phyloP scores from a whole-genome alignment of 805 yeast genomes.

The Isabelozyma pseudorhagii region DNA sequence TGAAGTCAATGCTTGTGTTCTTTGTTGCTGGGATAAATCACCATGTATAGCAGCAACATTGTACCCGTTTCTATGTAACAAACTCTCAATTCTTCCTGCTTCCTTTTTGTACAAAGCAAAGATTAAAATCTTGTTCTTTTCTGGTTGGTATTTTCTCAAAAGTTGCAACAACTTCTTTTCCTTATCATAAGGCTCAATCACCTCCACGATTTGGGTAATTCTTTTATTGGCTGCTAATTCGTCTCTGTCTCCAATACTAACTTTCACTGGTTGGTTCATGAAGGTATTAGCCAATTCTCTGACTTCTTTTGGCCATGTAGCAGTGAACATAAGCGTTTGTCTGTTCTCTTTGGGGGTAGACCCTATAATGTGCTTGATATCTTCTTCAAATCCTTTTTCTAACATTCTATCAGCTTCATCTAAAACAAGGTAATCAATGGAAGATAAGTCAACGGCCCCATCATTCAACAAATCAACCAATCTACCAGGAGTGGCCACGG shows the following conservation, averaged over 20 bases:
- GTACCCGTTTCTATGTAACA: constrained; percentile 69
- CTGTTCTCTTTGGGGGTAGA: constrained; percentile 45
- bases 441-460: constrained; percentile 68
- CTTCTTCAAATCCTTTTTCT: constrained; percentile 97
- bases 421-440: constrained; percentile 74
- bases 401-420: constrained; percentile 99
- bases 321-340: constrained; percentile 97
- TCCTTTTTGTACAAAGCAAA: constrained; percentile 97
- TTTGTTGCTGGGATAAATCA: constrained; percentile 86
- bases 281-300: constrained; percentile 85
- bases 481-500: constrained; percentile 98
- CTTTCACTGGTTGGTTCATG: constrained; percentile 83
- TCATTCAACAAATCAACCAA: constrained; percentile 86
- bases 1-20: constrained; percentile 80
- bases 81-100: constrained; percentile 85
- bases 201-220: constrained; percentile 91
- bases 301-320: constrained; percentile 99
- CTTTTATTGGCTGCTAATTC: constrained; percentile 93
- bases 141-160: constrained; percentile 70
- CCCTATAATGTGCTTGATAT: constrained; percentile 79
- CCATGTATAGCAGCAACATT: constrained; percentile 94
- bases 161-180: constrained; percentile 73
- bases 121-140: constrained; percentile 81
- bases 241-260: constrained; percentile 91
- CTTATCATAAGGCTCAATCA: constrained; percentile 70